phyloP scores from a whole-genome alignment of 805 yeast genomes.

The Ogataea siamensis region DNA sequence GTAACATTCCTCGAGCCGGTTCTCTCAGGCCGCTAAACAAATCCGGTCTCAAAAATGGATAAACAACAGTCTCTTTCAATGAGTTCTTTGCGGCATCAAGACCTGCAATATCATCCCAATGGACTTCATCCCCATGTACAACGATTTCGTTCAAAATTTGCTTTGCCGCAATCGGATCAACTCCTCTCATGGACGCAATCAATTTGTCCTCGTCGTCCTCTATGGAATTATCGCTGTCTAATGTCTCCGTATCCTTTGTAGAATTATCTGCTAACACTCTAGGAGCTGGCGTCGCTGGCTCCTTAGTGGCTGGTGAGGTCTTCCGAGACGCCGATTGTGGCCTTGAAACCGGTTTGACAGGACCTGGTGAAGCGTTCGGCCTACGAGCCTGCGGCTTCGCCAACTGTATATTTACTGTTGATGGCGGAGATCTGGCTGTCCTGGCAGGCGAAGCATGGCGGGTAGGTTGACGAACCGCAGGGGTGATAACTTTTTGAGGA shows the following conservation, averaged over 20 bases:
- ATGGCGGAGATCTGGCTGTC: slow-evolving; percentile 14
- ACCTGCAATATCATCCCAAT: slow-evolving; percentile 96
- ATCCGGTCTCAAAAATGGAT: slow-evolving; percentile 93
- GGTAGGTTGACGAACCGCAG: slow-evolving; percentile 8
- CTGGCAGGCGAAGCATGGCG: slow-evolving; percentile 17
- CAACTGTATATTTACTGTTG: slow-evolving; percentile 7
- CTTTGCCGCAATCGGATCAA: slow-evolving; percentile 74
- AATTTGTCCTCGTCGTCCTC: slow-evolving; percentile 34
- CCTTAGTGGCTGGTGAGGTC: slow-evolving; percentile 10
- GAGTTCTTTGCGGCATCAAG: slow-evolving; percentile 84
- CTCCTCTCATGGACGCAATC: slow-evolving; percentile 57
- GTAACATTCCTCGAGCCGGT: slow-evolving; percentile 93
- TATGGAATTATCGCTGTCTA: slow-evolving; percentile 25
- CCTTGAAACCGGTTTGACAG: slow-evolving; percentile 2
- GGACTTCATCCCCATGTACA: slow-evolving; percentile 84
- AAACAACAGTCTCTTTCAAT: slow-evolving; percentile 90
- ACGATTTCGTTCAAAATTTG: slow-evolving; percentile 88
- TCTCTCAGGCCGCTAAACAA: slow-evolving; percentile 86
- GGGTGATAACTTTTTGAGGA: slow-evolving; percentile 19
- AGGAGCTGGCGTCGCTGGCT: slow-evolving; percentile 7
- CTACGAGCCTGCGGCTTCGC: slow-evolving; percentile 8
- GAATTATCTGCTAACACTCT: slow-evolving; percentile 23
- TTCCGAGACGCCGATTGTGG: slow-evolving; percentile 11
- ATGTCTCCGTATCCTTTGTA: slow-evolving; percentile 32
- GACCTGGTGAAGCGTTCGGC: slow-evolving; percentile 17